phyloP scores from a whole-genome alignment of 2,329 filamentous ascomycete species.

The Cercospora brassicicola region DNA sequence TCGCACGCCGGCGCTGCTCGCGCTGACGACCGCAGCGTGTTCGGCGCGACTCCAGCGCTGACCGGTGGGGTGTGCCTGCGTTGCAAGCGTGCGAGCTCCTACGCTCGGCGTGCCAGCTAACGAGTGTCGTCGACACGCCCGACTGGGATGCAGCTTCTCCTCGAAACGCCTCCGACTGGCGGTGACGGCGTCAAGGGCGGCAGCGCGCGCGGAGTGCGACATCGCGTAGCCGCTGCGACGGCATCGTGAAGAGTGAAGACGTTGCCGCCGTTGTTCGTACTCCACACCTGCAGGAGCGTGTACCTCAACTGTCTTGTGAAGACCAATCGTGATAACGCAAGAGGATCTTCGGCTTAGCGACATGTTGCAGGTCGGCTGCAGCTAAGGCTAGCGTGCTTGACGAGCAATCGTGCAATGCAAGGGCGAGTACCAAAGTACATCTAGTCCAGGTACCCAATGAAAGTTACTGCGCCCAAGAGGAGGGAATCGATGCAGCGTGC shows the following conservation, averaged over 20 bases:
- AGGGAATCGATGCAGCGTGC: slow-evolving; percentile 1
- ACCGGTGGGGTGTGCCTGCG: not conserved
- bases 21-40: not conserved
- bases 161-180: slow-evolving; percentile 21
- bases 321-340: slow-evolving; percentile 14
- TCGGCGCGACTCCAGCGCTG: slow-evolving; percentile 4
- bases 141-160: slow-evolving; percentile 25
- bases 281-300: slow-evolving; percentile 19
- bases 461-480: slow-evolving; percentile 13
- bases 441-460: slow-evolving; percentile 28
- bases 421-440: slow-evolving; percentile 26
- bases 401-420: slow-evolving; percentile 28
- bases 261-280: slow-evolving; percentile 20
- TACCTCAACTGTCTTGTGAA: slow-evolving; percentile 12
- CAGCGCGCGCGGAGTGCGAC: slow-evolving; percentile 15
- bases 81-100: slow-evolving; percentile 17
- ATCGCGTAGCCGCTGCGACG: slow-evolving; percentile 15
- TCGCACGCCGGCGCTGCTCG: not conserved
- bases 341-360: slow-evolving; percentile 27
- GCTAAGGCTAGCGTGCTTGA: slow-evolving; percentile 25
- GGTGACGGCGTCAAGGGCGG: slow-evolving; percentile 16
- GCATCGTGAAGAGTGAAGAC: slow-evolving; percentile 5
- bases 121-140: slow-evolving; percentile 19
- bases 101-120: slow-evolving; percentile 17
- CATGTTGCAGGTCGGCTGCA: slow-evolving; percentile 25